Conservation (phyloP, 2,329 filamentous ascomycete genomes). For the Coniella vitis region DNA sequence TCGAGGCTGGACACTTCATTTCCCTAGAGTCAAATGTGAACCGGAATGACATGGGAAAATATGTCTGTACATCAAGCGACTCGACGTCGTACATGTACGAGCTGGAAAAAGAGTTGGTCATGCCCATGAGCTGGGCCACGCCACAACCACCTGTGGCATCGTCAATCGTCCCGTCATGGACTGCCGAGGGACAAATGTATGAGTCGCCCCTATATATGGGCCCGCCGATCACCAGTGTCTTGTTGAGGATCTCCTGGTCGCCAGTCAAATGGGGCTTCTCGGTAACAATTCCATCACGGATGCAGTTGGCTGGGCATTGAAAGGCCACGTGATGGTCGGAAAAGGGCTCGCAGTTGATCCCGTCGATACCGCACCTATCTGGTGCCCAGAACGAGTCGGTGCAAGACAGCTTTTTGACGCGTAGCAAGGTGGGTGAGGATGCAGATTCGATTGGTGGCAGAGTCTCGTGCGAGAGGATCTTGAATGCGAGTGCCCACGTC, state of each 20-base stretch:
- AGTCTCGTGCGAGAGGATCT: slow-evolving; percentile 10
- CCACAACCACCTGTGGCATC: slow-evolving; percentile 66
- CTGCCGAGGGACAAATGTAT: slow-evolving; percentile 68
- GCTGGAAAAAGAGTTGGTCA: slow-evolving; percentile 54
- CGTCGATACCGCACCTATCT: slow-evolving; percentile 66
- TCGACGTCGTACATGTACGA: slow-evolving; percentile 64
- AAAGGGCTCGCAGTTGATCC: slow-evolving; percentile 69
- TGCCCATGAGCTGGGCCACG: slow-evolving; percentile 63
- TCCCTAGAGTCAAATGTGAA: slow-evolving; percentile 45
- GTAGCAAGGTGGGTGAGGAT: neutral
- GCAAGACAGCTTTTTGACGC: slow-evolving; percentile 42
- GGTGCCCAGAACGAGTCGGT: slow-evolving; percentile 63
- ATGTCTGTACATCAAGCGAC: slow-evolving; percentile 74
- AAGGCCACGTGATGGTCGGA: slow-evolving; percentile 63
- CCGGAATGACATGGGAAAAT: slow-evolving; percentile 80
- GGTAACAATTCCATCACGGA: slow-evolving; percentile 57
- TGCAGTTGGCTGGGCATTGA: slow-evolving; percentile 68
- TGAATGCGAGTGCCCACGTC: slow-evolving; percentile 32
- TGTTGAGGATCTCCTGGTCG: slow-evolving; percentile 56
- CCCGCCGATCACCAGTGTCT: slow-evolving; percentile 59
- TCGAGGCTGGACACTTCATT: slow-evolving; percentile 43
- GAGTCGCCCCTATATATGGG: slow-evolving; percentile 78
- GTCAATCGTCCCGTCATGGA: slow-evolving; percentile 65
- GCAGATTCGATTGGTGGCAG: slow-evolving; percentile 3
- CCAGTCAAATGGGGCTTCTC: slow-evolving; percentile 67